phyloP scores from a whole-genome alignment of 192 early-diverging fungal species.

The Umbelopsis sp. region DNA sequence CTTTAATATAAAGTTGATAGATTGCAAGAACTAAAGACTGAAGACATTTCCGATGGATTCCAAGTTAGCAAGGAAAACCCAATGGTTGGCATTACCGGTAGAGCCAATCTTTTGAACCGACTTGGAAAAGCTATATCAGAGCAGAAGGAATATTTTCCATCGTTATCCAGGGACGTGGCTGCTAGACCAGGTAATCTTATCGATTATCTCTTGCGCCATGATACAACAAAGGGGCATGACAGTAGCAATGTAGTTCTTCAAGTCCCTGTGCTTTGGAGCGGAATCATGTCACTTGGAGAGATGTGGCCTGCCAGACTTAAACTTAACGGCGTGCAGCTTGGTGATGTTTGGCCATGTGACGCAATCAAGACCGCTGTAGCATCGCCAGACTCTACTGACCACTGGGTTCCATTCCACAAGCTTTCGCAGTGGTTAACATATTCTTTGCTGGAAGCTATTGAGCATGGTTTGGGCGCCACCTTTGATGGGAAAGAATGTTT shows the following conservation, averaged over 20 bases:
- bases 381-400: conserved; percentile 28
- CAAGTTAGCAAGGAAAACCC: conserved; percentile 80
- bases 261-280: conserved; percentile 57
- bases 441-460: conserved; percentile 83
- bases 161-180: conserved; percentile 37
- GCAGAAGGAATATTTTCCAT: conserved; percentile 60
- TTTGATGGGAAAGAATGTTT: conserved; percentile 64
- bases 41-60: conserved; percentile 54
- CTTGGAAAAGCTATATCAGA: conserved; percentile 59
- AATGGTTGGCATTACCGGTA: conserved; percentile 79
- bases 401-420: conserved; percentile 86
- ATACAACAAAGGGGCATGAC: conserved; percentile 29
- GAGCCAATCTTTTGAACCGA: conserved; percentile 65
- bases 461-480: conserved; percentile 34
- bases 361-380: conserved; percentile 42
- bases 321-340: conserved; percentile 75
- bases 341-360: conserved; percentile 89
- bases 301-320: conserved; percentile 85
- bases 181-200: conserved; percentile 83
- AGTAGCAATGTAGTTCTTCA: not conserved
- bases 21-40: conserved; percentile 5
- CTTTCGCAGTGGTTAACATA: conserved; percentile 96
- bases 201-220: conserved; percentile 65
- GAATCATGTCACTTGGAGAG: conserved; percentile 75
- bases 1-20: conserved; percentile 31